Evolutionary conservation across 208 protist genomes (phyloP).

Genomic region (Leishmania turanica): DNA sequence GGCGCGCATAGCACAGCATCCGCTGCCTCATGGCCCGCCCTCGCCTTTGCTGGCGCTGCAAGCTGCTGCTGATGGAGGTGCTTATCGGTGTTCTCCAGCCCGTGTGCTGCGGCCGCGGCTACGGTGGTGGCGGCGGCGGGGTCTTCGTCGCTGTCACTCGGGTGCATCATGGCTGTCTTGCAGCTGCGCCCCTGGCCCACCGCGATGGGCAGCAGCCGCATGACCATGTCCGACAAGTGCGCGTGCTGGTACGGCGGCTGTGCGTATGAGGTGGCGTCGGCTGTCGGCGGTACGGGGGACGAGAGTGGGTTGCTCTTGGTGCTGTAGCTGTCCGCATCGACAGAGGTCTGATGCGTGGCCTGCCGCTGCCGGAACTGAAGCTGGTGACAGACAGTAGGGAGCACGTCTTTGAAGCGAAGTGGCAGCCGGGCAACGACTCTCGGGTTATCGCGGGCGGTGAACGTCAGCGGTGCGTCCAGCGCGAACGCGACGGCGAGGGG

Average conservation of each 20-base stretch:
- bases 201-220: constrained; percentile 19
- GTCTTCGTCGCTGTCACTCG: constrained; percentile 1
- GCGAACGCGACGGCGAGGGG: constrained; percentile 17
- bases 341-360: constrained; percentile 16
- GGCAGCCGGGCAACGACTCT: constrained; percentile 25
- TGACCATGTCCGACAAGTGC: constrained; percentile 19
- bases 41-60: background rate
- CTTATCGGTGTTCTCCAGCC: background rate
- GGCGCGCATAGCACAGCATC: background rate
- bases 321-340: background rate
- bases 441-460: constrained; percentile 31
- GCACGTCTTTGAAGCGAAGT: constrained; percentile 20
- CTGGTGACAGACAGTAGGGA: constrained; percentile 22
- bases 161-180: constrained; percentile 23
- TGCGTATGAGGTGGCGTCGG: background rate
- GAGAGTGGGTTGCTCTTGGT: background rate
- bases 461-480: constrained; percentile 24
- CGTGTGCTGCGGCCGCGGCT: background rate
- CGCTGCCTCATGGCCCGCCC: background rate
- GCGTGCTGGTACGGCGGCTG: background rate
- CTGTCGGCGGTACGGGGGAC: background rate
- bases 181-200: constrained; percentile 22
- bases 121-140: background rate
- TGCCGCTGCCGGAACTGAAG: constrained; percentile 31
- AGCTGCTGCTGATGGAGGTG: background rate